Conservation (phyloP, 805 yeast genomes). For the Yamadazyma paraphyllophila region DNA sequence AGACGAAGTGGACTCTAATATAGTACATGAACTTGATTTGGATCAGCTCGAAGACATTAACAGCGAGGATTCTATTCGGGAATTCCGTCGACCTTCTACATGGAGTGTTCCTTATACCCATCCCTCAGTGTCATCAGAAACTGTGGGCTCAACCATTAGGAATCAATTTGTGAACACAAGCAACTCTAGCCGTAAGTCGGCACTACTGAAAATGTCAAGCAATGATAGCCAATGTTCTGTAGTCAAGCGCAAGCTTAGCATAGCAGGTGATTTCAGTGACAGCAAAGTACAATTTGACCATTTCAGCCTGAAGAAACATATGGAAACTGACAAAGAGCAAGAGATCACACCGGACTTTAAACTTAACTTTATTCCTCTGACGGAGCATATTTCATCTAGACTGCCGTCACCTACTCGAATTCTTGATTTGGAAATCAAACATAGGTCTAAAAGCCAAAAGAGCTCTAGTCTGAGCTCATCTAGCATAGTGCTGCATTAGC, state of each 20-base stretch:
- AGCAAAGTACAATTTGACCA: background rate
- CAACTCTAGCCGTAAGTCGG: background rate
- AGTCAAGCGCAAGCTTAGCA: conserved; percentile 3
- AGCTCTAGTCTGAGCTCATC: background rate
- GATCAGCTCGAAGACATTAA: background rate
- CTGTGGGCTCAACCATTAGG: conserved; percentile 1
- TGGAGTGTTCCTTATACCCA: background rate
- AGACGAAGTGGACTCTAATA: background rate
- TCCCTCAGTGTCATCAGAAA: background rate
- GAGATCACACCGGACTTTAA: background rate
- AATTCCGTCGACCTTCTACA: background rate
- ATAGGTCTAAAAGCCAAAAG: conserved; percentile 6
- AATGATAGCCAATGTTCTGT: conserved; percentile 3
- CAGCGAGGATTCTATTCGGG: background rate
- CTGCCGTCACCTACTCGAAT: conserved; percentile 13
- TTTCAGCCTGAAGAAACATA: background rate
- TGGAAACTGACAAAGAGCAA: background rate
- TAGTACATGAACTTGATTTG: background rate
- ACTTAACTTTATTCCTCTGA: background rate
- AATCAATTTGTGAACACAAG: background rate
- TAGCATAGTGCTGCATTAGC: background rate
- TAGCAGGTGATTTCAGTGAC: background rate
- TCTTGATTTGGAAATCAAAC: conserved; percentile 12
- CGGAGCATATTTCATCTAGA: conserved; percentile 2
- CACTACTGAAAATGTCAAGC: conserved; percentile 1